Conservation (phyloP, 2,329 filamentous ascomycete species). For the Coleophoma eucalyptorum region DNA sequence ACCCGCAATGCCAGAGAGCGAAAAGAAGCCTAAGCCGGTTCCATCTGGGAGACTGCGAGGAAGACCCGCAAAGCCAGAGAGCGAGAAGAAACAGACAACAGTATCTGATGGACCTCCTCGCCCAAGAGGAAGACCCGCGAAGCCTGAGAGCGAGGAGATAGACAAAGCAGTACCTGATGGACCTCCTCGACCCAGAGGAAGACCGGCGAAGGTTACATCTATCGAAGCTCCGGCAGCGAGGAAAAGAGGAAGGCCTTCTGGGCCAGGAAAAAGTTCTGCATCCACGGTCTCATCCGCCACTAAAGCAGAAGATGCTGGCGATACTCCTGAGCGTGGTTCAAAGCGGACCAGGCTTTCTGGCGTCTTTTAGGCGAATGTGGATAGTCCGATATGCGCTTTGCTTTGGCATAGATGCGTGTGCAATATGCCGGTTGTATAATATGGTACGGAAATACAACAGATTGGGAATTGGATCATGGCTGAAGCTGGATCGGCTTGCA, state of each 20-base stretch:
- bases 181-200: not conserved
- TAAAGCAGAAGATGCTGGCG: not conserved
- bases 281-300: not conserved
- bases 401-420: no score
- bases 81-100: constrained; percentile 2
- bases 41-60: not conserved
- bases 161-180: not conserved
- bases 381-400: no score
- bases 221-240: not conserved
- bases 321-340: not conserved
- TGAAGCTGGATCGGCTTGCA: no score
- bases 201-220: not conserved
- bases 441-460: no score
- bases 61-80: not conserved
- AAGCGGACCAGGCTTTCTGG: not conserved
- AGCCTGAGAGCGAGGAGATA: not conserved
- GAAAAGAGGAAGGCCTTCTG: not conserved
- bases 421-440: no score
- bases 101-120: not conserved
- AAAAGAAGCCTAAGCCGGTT: constrained; percentile 15
- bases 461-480: no score
- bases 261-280: not conserved
- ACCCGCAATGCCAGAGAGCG: constrained; percentile 14
- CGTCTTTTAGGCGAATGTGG: no score
- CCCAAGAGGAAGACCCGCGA: not conserved